phyloP scores from a whole-genome alignment of 73 alveolate species.

The Tetrahymena elliotti region DNA sequence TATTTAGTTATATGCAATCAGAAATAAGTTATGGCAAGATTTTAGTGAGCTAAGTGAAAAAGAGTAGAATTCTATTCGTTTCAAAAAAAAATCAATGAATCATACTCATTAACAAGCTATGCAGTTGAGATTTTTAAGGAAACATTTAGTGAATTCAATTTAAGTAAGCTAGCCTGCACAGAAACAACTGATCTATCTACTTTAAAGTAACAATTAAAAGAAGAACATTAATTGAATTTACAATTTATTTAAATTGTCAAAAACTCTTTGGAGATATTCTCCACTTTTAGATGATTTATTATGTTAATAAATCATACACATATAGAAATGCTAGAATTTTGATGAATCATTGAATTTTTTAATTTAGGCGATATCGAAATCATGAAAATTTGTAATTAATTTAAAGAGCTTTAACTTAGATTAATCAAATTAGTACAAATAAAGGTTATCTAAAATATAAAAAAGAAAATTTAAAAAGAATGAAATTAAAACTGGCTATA shows the following conservation, averaged over 20 bases:
- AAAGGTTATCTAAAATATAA: not conserved
- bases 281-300: not conserved
- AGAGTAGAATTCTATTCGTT: not conserved
- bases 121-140: not conserved
- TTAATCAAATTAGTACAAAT: not conserved
- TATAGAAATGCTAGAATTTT: not conserved
- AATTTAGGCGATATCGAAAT: not conserved
- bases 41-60: not conserved
- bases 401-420: not conserved
- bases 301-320: not conserved
- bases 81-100: not conserved
- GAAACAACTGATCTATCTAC: not conserved
- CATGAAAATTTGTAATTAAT: too few relatives aligned
- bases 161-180: not conserved
- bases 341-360: not conserved
- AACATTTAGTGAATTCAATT: not conserved
- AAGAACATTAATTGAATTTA: not conserved
- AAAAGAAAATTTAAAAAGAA: not conserved
- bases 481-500: not conserved
- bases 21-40: not conserved
- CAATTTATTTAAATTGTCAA: not conserved
- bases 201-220: not conserved
- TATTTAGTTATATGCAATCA: not conserved
- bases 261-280: not conserved
- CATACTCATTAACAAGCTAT: not conserved